Conservation (phyloP, 1,284 basidiomycete genomes). For the Lignosus rhinocerotis region DNA sequence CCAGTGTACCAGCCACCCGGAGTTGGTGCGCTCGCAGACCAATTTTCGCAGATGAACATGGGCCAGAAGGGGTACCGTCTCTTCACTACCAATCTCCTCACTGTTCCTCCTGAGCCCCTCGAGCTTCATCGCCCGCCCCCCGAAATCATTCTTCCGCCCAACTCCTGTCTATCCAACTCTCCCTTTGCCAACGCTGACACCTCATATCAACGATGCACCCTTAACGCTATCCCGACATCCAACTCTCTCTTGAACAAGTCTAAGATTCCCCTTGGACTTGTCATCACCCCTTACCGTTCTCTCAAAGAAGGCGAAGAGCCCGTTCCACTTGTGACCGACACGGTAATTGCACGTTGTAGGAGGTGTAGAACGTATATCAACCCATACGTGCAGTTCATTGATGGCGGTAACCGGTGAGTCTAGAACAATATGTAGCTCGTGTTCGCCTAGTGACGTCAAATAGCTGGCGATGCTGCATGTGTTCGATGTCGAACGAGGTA, state of each 20-base stretch:
- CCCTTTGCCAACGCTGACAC: conserved; percentile 85
- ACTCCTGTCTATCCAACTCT: conserved; percentile 78
- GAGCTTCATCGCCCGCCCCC: conserved; percentile 85
- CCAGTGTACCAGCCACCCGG: conserved; percentile 52
- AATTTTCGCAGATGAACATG: conserved; percentile 88
- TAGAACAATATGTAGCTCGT: not conserved
- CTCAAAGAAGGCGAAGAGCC: conserved; percentile 35
- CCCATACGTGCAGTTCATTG: conserved; percentile 97
- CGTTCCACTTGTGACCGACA: conserved; percentile 57
- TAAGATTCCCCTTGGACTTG: conserved; percentile 89
- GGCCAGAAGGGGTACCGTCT: conserved; percentile 73
- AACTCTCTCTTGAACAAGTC: conserved; percentile 89
- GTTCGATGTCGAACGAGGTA: conserved; percentile 97
- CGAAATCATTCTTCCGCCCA: conserved; percentile 85
- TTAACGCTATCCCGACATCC: conserved; percentile 94
- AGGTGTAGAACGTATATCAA: conserved; percentile 99
- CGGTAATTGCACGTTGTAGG: conserved; percentile 95
- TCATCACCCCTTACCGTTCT: conserved; percentile 92
- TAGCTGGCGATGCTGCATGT: conserved; percentile 99
- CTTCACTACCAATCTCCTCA: conserved; percentile 86
- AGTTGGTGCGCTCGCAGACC: conserved; percentile 74
- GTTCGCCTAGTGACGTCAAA: conserved; percentile 7
- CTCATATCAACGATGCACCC: conserved; percentile 90
- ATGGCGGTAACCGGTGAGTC: conserved; percentile 87
- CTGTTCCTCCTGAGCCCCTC: conserved; percentile 86